These are phyloP conservation scores for Didymellaceae sp. DNA, from an alignment of 2,329 filamentous ascomycete genomes.

Conservation along the genomic window DNA sequence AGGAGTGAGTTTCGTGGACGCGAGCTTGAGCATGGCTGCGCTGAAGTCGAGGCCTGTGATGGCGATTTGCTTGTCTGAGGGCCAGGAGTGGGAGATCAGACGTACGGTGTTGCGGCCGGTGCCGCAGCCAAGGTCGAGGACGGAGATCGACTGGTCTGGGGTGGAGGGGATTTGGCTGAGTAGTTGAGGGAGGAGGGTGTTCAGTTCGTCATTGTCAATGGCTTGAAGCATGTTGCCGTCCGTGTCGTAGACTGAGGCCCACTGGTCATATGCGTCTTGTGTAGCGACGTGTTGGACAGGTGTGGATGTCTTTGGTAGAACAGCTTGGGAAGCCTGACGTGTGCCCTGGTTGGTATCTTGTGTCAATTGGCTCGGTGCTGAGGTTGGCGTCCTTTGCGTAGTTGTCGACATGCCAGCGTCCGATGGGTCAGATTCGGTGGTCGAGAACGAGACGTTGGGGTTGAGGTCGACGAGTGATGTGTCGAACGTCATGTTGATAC, in stretches of 20 bases:
- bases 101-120: conserved; percentile 68
- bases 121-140: conserved; percentile 70
- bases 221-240: conserved; percentile 72
- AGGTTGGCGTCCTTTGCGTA: conserved; percentile 10
- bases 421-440: conserved; percentile 43
- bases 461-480: conserved; percentile 47
- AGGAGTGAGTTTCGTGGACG: conserved; percentile 47
- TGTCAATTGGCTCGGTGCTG: conserved; percentile 9
- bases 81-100: conserved; percentile 50
- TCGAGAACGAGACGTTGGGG: conserved; percentile 42
- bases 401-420: conserved; percentile 15
- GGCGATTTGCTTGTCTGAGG: conserved; percentile 30
- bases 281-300: conserved; percentile 48
- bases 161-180: conserved; percentile 41
- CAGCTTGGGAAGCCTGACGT: conserved; percentile 22
- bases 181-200: conserved; percentile 58
- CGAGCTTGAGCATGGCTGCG: conserved; percentile 63
- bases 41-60: conserved; percentile 65
- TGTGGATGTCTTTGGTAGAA: conserved; percentile 14
- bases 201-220: conserved; percentile 65
- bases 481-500: conserved; percentile 48
- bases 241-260: conserved; percentile 66
- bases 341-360: conserved; percentile 19
- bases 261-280: conserved; percentile 56
- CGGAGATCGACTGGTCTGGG: conserved; percentile 35